Conservation (phyloP, 805 yeast species). For the Grigorovia transvaalensis region DNA sequence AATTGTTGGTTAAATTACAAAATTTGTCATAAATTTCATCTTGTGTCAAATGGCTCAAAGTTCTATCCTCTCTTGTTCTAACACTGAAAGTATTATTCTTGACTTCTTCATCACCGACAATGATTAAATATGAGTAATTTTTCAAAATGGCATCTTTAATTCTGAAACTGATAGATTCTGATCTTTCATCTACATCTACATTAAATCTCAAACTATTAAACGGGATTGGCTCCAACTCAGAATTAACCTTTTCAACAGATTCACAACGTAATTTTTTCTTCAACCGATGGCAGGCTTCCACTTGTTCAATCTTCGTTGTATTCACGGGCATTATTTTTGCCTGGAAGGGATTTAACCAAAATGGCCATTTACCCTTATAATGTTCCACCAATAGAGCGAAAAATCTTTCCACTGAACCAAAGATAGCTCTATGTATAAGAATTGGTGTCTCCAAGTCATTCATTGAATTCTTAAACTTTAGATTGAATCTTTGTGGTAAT, state of each 20-base stretch:
- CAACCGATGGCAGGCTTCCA: constrained; percentile 42
- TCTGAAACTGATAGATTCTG: constrained; percentile 70
- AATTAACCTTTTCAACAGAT: constrained; percentile 12
- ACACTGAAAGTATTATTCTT: constrained; percentile 50
- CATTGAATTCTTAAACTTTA: constrained; percentile 51
- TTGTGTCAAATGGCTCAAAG: constrained; percentile 33
- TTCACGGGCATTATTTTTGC: constrained; percentile 76
- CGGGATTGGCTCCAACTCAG: constrained; percentile 37
- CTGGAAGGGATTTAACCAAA: constrained; percentile 92
- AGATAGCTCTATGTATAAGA: constrained; percentile 92
- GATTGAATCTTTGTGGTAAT: constrained; percentile 72
- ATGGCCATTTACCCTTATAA: constrained; percentile 91
- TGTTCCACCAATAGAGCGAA: constrained; percentile 85
- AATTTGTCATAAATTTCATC: constrained; percentile 48
- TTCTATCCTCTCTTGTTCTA: constrained; percentile 45
- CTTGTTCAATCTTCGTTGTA: constrained; percentile 37
- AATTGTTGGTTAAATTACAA: constrained; percentile 40
- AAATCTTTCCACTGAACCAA: constrained; percentile 90
- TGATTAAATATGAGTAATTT: constrained; percentile 70
- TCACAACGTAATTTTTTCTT: constrained; percentile 41
- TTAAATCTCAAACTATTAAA: constrained; percentile 51
- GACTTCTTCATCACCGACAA: constrained; percentile 81
- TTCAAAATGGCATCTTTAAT: constrained; percentile 66
- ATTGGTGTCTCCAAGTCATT: constrained; percentile 60
- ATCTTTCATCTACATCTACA: constrained; percentile 66